phyloP scores from a whole-genome alignment of 345 rosid species.

The Punica granatum region DNA sequence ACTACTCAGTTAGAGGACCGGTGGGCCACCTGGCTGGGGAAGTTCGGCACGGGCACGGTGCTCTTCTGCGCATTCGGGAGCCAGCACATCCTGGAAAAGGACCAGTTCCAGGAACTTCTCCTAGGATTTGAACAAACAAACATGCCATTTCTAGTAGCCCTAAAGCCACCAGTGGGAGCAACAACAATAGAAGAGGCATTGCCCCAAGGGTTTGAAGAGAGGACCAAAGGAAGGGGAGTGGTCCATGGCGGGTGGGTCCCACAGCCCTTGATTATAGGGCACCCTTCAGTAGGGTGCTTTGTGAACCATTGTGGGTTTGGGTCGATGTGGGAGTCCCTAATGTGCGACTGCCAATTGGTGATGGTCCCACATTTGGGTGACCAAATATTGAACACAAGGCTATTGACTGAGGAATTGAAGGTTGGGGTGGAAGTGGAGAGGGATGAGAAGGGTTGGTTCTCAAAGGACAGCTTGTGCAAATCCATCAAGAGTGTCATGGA shows the following conservation, averaged over 20 bases:
- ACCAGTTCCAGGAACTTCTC: conserved; percentile 62
- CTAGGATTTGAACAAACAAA: conserved; percentile 54
- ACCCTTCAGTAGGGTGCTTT: conserved; percentile 59
- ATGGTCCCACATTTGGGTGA: conserved; percentile 51
- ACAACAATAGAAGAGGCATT: conserved; percentile 57
- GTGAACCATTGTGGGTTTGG: conserved; percentile 71
- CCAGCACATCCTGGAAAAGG: conserved; percentile 37
- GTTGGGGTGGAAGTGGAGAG: conserved; percentile 54
- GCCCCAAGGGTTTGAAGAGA: conserved; percentile 60
- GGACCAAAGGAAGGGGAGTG: conserved; percentile 42
- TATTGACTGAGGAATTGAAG: conserved; percentile 43
- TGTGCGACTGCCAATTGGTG: conserved; percentile 53
- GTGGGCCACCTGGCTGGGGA: conserved; percentile 49
- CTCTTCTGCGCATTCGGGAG: conserved; percentile 69
- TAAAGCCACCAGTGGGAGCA: conserved; percentile 48
- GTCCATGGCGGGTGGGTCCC: conserved; percentile 53
- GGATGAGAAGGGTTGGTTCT: conserved; percentile 47
- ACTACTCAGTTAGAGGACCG: conserved; percentile 24
- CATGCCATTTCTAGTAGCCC: conserved; percentile 43
- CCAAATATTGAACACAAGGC: conserved; percentile 52
- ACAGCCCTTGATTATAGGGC: conserved; percentile 36
- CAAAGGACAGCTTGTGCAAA: conserved; percentile 33
- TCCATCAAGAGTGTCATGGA: conserved; percentile 47
- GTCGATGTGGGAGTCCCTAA: conserved; percentile 65
- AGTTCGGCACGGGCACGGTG: conserved; percentile 39